These are phyloP conservation scores for Colletotrichum somersetense DNA, from an alignment of 2,329 filamentous ascomycete genomes.

Conservation along the genomic window DNA sequence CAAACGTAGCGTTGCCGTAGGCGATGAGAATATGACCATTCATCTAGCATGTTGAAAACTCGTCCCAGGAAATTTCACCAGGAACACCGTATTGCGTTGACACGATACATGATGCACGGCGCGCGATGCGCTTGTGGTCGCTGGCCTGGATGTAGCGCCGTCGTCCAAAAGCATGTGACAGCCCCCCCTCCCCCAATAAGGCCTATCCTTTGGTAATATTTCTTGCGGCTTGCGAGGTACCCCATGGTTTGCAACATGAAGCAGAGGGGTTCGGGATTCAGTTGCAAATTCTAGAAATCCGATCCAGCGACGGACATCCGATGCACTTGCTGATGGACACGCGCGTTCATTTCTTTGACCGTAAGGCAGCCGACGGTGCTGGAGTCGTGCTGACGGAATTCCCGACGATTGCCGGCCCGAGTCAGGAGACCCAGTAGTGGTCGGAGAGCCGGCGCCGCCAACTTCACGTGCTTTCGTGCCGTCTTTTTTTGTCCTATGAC, in stretches of 20 bases:
- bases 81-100: background rate
- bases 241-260: background rate
- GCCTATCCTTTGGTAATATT: background rate
- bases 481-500: background rate
- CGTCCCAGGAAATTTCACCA: background rate
- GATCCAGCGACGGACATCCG: background rate
- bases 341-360: conserved; percentile 10
- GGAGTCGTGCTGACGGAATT: conserved; percentile 10
- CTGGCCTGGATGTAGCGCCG: background rate
- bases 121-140: background rate
- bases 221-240: background rate
- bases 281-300: background rate
- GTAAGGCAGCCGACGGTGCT: conserved; percentile 8
- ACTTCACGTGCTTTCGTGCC: background rate
- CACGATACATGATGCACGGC: background rate
- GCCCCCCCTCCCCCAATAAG: background rate
- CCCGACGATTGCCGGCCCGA: conserved; percentile 36
- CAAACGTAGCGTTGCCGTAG: conserved; percentile 25
- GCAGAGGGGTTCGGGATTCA: no score
- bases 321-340: background rate
- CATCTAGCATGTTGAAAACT: background rate
- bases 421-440: conserved; percentile 4
- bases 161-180: conserved; percentile 10
- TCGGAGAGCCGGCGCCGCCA: conserved; percentile 18
- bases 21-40: conserved; percentile 32